Evolutionary conservation across 371 early-diverging fungal genomes (phyloP).

Genomic region (Mortierella sp.): DNA sequence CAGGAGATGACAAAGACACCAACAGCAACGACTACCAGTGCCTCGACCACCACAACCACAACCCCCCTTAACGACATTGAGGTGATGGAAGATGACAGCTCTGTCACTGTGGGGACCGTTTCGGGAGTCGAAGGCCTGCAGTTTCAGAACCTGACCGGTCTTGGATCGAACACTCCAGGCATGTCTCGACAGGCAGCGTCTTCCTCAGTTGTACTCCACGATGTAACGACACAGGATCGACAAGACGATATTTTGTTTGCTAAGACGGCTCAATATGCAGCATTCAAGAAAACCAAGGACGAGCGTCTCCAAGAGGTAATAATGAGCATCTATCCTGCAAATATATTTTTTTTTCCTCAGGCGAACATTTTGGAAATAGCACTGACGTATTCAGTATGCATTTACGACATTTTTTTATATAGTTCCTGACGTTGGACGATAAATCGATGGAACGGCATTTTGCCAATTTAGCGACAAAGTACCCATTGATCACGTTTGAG

Average conservation of each 20-base stretch:
- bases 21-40: neutral
- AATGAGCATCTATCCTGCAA: neutral
- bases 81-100: neutral
- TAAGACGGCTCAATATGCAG: slow-evolving; percentile 36
- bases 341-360: neutral
- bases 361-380: slow-evolving; percentile 1
- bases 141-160: slow-evolving; percentile 23
- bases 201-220: slow-evolving; percentile 16
- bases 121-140: slow-evolving; percentile 35
- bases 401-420: neutral
- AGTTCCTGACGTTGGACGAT: slow-evolving; percentile 59
- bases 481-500: slow-evolving; percentile 59
- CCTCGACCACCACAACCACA: neutral
- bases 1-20: neutral
- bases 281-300: slow-evolving; percentile 36
- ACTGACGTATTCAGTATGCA: neutral
- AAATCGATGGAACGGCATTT: slow-evolving; percentile 60
- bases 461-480: slow-evolving; percentile 60
- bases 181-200: slow-evolving; percentile 6
- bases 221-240: slow-evolving; percentile 50
- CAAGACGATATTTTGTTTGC: slow-evolving; percentile 53
- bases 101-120: neutral
- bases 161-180: slow-evolving; percentile 9
- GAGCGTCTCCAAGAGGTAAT: slow-evolving; percentile 54
- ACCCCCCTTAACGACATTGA: neutral